Evolutionary conservation across 192 early-diverging fungal species (phyloP).

Genomic region (Gamsiella multidivaricata): DNA sequence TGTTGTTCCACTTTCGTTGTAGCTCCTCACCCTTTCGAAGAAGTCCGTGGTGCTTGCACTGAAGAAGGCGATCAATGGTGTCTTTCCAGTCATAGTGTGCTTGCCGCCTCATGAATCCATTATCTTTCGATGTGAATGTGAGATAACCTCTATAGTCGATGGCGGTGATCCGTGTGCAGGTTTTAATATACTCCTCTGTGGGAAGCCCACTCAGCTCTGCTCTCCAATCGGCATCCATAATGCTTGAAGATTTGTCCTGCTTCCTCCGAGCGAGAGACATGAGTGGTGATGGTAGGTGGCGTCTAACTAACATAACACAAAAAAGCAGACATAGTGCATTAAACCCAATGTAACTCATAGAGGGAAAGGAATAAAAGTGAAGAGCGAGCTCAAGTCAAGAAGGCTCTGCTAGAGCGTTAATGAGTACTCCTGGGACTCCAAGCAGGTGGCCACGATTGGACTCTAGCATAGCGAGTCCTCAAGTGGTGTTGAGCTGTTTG

Average conservation of each 20-base stretch:
- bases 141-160: constrained; percentile 26
- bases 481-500: constrained; percentile 11
- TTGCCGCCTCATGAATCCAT: constrained; percentile 21
- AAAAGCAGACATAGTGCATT: neutral
- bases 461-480: constrained; percentile 26
- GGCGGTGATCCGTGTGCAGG: constrained; percentile 2
- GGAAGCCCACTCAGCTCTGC: constrained; percentile 15
- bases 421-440: constrained; percentile 26
- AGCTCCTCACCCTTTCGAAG: constrained; percentile 21
- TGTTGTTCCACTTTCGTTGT: constrained; percentile 25
- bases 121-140: constrained; percentile 19
- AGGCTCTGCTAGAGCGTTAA: constrained; percentile 36
- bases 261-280: constrained; percentile 17
- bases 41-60: constrained; percentile 20
- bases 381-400: constrained; percentile 28
- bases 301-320: constrained; percentile 16
- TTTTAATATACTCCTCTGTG: constrained; percentile 18
- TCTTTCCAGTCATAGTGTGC: constrained; percentile 31
- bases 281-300: constrained; percentile 3
- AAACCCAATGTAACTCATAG: neutral
- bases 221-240: constrained; percentile 18
- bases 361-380: neutral
- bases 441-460: constrained; percentile 24
- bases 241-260: neutral
- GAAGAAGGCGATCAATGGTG: constrained; percentile 36